Evolutionary conservation across 2,329 filamentous ascomycete species (phyloP).

Genomic region (Cladophialophora bantiana): DNA sequence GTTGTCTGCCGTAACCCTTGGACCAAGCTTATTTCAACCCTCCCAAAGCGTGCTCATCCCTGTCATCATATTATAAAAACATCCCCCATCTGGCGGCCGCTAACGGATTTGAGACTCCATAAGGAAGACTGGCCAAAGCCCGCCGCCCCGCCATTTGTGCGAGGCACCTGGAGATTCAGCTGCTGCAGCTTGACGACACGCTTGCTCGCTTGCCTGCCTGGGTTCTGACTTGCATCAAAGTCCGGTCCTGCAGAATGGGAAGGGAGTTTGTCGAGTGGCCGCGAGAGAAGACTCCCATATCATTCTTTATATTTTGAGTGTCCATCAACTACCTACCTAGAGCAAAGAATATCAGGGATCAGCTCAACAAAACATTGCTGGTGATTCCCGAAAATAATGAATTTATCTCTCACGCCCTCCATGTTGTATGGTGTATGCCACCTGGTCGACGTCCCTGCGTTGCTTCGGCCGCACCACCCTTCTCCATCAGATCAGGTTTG

Average conservation of each 20-base stretch:
- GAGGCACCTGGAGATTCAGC: neutral
- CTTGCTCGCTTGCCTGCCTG: neutral
- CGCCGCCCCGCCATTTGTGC: constrained; percentile 1
- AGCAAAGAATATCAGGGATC: neutral
- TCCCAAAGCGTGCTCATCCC: neutral
- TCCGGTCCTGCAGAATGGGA: neutral
- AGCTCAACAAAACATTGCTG: neutral
- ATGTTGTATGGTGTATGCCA: neutral
- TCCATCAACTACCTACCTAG: neutral
- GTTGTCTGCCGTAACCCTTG: neutral
- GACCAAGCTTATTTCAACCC: neutral
- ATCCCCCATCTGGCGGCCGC: constrained; percentile 7
- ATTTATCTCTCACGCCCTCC: neutral
- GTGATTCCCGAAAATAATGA: no score
- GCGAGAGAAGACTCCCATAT: neutral
- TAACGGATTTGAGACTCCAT: constrained; percentile 6
- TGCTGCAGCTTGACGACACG: neutral
- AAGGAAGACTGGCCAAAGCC: neutral
- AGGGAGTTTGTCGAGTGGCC: neutral
- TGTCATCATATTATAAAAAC: neutral
- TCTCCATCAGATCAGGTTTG: neutral
- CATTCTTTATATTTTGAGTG: constrained; percentile 15
- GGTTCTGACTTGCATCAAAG: constrained; percentile 2
- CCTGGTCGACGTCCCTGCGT: neutral
- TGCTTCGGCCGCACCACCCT: neutral